Percentiles rank a stretch among this genome's conserved stretches.
Conservation (phyloP, 768 basidiomycete genomes). For the Macrolepiota albuminosa region DNA sequence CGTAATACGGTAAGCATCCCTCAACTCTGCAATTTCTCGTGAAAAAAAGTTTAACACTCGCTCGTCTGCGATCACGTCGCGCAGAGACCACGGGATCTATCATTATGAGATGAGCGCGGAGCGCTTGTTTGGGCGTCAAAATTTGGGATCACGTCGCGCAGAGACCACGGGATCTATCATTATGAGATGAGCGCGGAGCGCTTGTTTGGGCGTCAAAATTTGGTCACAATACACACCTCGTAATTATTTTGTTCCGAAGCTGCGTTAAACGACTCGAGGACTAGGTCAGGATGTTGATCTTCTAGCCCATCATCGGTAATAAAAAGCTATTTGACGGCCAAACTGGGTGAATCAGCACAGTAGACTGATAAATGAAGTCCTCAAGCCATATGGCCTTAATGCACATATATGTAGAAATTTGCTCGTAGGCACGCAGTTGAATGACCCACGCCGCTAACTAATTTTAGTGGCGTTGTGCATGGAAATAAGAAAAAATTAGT, state of each 20-base stretch:
- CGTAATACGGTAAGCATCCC: conserved; percentile 74
- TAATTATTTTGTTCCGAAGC: conserved; percentile 85
- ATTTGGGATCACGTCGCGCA: conserved; percentile 16
- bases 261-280: conserved; percentile 77
- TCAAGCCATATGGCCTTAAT: conserved; percentile 23
- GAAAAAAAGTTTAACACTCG: conserved; percentile 74
- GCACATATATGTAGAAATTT: conserved; percentile 70
- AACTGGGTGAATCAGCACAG: conserved; percentile 27
- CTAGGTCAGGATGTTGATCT: conserved; percentile 46
- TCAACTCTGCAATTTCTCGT: conserved; percentile 68
- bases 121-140: neutral
- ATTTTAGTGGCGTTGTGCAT: too few relatives aligned
- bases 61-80: conserved; percentile 82
- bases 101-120: neutral
- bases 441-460: conserved; percentile 60
- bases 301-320: conserved; percentile 61
- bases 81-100: too few relatives aligned
- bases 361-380: conserved; percentile 11
- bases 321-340: conserved; percentile 91
- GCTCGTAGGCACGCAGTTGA: conserved; percentile 76
- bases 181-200: neutral
- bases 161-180: conserved; percentile 38
- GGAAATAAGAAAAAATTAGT: too few relatives aligned
- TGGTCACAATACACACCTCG: conserved; percentile 46
- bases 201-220: neutral